phyloP scores from a whole-genome alignment of 2,329 filamentous ascomycete genomes.

The Penicillium sp. region DNA sequence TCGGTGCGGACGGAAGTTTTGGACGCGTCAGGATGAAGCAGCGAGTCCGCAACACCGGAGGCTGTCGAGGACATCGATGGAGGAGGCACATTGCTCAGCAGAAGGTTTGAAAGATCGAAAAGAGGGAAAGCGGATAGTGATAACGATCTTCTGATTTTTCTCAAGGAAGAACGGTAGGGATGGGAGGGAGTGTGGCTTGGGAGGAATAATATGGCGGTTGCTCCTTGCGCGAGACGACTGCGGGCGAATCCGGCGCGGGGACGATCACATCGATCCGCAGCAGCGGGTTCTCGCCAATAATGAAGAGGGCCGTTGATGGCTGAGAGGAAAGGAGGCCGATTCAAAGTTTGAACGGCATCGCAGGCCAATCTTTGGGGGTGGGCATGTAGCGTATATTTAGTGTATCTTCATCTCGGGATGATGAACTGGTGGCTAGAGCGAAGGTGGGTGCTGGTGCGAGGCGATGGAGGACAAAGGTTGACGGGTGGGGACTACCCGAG shows the following conservation, averaged over 20 bases:
- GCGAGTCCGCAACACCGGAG: constrained; percentile 8
- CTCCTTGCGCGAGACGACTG: neutral
- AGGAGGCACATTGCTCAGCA: constrained; percentile 21
- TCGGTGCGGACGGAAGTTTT: constrained; percentile 11
- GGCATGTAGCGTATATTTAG: no score
- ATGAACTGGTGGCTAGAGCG: neutral
- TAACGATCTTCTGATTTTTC: neutral
- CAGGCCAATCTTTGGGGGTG: neutral
- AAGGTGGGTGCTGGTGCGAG: neutral
- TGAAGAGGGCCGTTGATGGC: neutral
- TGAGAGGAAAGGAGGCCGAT: neutral
- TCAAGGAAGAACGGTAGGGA: neutral
- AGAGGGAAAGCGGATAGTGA: neutral
- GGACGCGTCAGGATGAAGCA: constrained; percentile 8
- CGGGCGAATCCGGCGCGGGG: neutral
- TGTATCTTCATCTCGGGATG: neutral
- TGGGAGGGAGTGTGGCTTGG: neutral
- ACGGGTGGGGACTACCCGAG: neutral
- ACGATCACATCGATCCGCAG: neutral
- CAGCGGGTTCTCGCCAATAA: neutral
- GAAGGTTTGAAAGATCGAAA: neutral
- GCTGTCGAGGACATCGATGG: constrained; percentile 23
- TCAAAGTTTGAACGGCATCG: neutral
- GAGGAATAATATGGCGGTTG: neutral
- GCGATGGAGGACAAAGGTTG: neutral